Conservation (phyloP, 2,329 filamentous ascomycete genomes). For the Epichloe elymi region DNA sequence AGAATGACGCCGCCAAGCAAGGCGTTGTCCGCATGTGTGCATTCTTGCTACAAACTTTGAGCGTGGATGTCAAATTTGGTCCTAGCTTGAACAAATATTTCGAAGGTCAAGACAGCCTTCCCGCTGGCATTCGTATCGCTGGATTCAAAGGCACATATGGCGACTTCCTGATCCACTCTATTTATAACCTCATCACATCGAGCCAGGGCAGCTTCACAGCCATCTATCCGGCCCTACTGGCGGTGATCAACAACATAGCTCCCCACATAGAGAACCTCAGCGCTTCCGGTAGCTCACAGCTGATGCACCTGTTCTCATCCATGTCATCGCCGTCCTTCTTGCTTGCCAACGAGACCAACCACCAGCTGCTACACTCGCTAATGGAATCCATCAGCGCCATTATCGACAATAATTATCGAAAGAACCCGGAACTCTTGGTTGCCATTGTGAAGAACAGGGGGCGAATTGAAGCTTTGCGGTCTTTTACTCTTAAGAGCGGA, state of each 20-base stretch:
- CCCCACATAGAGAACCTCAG: slow-evolving; percentile 71
- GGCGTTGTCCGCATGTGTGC: slow-evolving; percentile 93
- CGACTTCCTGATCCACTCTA: slow-evolving; percentile 89
- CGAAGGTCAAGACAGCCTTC: slow-evolving; percentile 76
- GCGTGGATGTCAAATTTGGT: slow-evolving; percentile 83
- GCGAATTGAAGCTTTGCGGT: slow-evolving; percentile 70
- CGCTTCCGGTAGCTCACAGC: slow-evolving; percentile 59
- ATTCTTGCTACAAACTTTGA: slow-evolving; percentile 91
- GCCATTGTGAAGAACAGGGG: slow-evolving; percentile 67
- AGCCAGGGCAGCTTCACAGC: slow-evolving; percentile 84
- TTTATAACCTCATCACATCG: slow-evolving; percentile 80
- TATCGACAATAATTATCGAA: slow-evolving; percentile 73
- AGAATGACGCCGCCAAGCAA: slow-evolving; percentile 74
- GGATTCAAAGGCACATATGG: slow-evolving; percentile 85
- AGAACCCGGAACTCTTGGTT: slow-evolving; percentile 72
- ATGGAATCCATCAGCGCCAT: slow-evolving; percentile 84
- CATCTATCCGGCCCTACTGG: slow-evolving; percentile 82
- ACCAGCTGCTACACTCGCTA: slow-evolving; percentile 64
- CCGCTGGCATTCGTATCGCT: slow-evolving; percentile 63
- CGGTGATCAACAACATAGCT: slow-evolving; percentile 86
- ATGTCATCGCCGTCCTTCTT: slow-evolving; percentile 93
- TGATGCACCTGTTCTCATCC: slow-evolving; percentile 77
- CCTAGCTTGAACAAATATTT: slow-evolving; percentile 82
- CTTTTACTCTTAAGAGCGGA: slow-evolving; percentile 83
- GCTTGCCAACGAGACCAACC: slow-evolving; percentile 83